Base-by-base conservation (phyloP, 2,329 filamentous ascomycete species). In the Paraphaeosphaeria sporulosa region DNA sequence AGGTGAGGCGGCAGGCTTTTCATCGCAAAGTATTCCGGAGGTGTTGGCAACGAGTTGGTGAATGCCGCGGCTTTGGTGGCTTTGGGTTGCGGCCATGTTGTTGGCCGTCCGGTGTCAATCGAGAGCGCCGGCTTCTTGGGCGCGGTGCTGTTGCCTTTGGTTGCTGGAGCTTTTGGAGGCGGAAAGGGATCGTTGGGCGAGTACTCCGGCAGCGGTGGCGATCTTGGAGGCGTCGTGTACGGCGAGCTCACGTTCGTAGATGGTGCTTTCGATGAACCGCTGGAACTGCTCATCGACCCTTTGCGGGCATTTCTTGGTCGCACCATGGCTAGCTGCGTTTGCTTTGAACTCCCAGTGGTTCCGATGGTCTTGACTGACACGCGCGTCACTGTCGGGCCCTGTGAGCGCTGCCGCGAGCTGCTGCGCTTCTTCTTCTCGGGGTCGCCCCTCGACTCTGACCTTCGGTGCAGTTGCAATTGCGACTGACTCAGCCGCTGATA, bases 401-500 rank as follows among this genome's bases (percentile, higher is more conserved):
- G 66, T 30, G 64, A 63, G 46, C 70, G 68, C 48, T 71, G 67
- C 9, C 68, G 68, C 19, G 71, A 64, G 25, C 50, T 62, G 17
- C 64, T 61, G 23, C 67, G 66, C 55, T 62, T 70, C 49, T 58
- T 73, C 56, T 67, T 73, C 9, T 71, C 73, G 32, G 60, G 40
- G 47, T 63, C 53, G 58, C 60, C 23, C 62, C 62, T 53, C 58
- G 57, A 21, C 9, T 42, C 38, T 38, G 58, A 59, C 57, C 68
- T 64, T 19, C 64, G 66, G 52, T 74, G 68, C n/a, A 77, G 57
- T 42, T 73, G 70, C 5, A 75, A 52, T 56, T 77, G 74, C 21
- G 76, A 76, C 38, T 75, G 73, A 42, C 76, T 77, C 51, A 80
- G 59, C 46, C 79, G 74, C 30, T 72, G 66, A 59, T 74, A 79